Conservation (phyloP, 2,329 filamentous ascomycete genomes). For the Decorospora gaudefroyi region DNA sequence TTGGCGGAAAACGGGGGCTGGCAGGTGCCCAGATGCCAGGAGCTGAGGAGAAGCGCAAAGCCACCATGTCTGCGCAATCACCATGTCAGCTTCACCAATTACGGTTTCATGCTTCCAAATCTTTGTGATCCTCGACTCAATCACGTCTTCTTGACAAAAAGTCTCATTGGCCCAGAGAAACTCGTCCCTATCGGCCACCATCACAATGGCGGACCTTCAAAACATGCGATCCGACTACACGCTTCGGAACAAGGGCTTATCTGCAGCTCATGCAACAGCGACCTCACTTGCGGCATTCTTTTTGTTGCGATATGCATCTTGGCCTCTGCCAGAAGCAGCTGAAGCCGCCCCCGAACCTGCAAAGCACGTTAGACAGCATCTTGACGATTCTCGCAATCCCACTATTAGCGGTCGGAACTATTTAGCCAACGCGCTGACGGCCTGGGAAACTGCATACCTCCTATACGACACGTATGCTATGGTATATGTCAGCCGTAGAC, state of each 20-base stretch:
- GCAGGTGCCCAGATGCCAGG: too few relatives aligned
- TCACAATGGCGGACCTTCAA: too few relatives aligned
- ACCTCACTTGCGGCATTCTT: neutral
- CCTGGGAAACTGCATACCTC: conserved; percentile 1
- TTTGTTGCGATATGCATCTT: neutral
- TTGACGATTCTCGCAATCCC: neutral
- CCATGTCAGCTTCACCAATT: too few relatives aligned
- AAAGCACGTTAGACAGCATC: neutral
- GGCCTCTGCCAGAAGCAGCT: neutral
- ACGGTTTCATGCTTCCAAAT: too few relatives aligned
- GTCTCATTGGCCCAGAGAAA: too few relatives aligned
- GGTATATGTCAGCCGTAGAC: neutral
- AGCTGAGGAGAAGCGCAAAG: too few relatives aligned
- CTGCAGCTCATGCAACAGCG: conserved; percentile 1
- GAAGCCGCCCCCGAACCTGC: neutral
- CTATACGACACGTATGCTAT: conserved; percentile 1
- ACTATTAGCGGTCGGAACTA: neutral
- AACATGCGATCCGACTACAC: too few relatives aligned
- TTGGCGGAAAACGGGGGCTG: too few relatives aligned
- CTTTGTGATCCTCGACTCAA: too few relatives aligned
- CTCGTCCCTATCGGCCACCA: too few relatives aligned
- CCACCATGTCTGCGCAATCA: too few relatives aligned
- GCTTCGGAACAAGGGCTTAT: neutral
- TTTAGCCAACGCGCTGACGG: neutral
- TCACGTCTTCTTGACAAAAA: too few relatives aligned